These are phyloP conservation scores for Trypanosoma conorhini DNA, from an alignment of 208 protist species.

Conservation along the genomic window DNA sequence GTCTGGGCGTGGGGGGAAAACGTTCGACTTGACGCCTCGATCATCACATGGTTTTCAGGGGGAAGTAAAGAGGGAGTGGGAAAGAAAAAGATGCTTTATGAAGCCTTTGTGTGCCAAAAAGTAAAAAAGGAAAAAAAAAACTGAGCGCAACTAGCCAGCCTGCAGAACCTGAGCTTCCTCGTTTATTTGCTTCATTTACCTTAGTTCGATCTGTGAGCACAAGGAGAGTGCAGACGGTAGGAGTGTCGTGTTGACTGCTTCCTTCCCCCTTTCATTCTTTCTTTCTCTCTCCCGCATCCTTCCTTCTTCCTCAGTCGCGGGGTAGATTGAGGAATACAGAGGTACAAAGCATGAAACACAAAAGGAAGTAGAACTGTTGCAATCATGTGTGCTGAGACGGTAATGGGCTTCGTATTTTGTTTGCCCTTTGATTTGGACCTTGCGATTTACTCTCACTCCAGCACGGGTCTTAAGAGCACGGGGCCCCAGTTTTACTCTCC, in stretches of 20 bases:
- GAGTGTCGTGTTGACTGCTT: neutral
- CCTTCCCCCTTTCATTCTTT: neutral
- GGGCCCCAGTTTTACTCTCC: neutral
- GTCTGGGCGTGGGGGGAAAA: neutral
- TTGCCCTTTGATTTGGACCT: neutral
- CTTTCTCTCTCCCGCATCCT: neutral
- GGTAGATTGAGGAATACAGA: no score
- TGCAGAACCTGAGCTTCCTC: neutral
- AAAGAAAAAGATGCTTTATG: constrained; percentile 7
- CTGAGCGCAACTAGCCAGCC: neutral
- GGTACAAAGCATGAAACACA: no score
- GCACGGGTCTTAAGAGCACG: neutral
- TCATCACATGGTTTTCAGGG: neutral
- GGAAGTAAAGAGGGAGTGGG: constrained; percentile 12
- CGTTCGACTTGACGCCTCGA: neutral
- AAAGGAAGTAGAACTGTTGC: no score
- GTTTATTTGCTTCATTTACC: neutral
- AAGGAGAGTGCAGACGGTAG: neutral
- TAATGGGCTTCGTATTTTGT: neutral
- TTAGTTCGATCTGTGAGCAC: neutral
- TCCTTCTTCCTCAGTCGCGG: no score
- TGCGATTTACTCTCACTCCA: neutral
- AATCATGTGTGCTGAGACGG: no score
- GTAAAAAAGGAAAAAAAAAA: neutral
- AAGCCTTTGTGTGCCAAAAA: neutral